Evolutionary conservation across 2,329 filamentous ascomycete species (phyloP).

Genomic region (Cercospora sp.): DNA sequence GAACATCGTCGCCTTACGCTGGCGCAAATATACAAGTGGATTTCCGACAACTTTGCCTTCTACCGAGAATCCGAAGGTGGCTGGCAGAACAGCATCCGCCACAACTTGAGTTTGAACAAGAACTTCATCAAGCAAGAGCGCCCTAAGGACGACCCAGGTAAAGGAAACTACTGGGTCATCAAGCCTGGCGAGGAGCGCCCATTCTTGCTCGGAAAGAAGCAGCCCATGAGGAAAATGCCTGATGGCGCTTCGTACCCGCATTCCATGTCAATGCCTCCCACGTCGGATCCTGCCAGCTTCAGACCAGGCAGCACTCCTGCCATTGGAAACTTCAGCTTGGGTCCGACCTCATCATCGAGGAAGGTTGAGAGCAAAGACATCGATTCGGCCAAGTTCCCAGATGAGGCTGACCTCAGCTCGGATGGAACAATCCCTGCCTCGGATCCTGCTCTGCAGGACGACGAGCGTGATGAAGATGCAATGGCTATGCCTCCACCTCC

Average conservation of each 20-base stretch:
- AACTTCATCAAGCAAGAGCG: conserved; percentile 94
- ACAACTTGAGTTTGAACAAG: conserved; percentile 96
- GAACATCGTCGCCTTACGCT: conserved; percentile 81
- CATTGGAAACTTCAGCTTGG: conserved; percentile 40
- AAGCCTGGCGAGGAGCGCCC: conserved; percentile 83
- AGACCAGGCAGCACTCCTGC: conserved; percentile 45
- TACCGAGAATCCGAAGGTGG: conserved; percentile 82
- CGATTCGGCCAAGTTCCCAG: conserved; percentile 54
- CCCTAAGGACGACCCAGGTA: conserved; percentile 94
- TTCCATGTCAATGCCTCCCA: conserved; percentile 29
- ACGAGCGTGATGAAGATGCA: conserved; percentile 44
- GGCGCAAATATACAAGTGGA: conserved; percentile 98
- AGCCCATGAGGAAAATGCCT: conserved; percentile 59
- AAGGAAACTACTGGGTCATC: conserved; percentile 97
- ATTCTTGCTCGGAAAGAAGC: conserved; percentile 81
- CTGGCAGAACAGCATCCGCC: conserved; percentile 99
- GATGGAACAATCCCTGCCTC: conserved; percentile 56
- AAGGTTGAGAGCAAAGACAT: conserved; percentile 46
- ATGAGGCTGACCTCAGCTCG: conserved; percentile 53
- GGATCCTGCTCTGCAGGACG: conserved; percentile 52
- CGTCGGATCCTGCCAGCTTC: conserved; percentile 33
- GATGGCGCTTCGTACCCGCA: conserved; percentile 46
- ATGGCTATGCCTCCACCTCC: conserved; percentile 45
- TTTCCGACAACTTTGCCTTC: conserved; percentile 89
- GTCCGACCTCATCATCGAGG: conserved; percentile 34